phyloP scores from a whole-genome alignment of 2,329 filamentous ascomycete genomes.

The Nemania diffusa region DNA sequence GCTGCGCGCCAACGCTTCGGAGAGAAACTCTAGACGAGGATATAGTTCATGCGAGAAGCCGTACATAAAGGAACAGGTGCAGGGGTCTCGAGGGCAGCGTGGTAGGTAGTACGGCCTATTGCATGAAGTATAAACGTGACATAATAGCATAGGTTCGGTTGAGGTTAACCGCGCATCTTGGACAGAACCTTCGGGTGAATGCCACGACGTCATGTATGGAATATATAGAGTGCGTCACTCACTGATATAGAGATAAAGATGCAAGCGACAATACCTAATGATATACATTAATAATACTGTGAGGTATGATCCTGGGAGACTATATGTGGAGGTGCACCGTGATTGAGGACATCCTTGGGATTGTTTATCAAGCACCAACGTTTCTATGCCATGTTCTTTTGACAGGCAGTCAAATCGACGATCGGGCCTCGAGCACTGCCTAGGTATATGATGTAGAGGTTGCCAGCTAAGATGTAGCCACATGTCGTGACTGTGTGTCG shows the following conservation, averaged over 20 bases:
- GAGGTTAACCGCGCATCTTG: background rate
- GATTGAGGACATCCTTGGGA: background rate
- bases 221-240: background rate
- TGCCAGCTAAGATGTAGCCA: background rate
- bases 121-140: background rate
- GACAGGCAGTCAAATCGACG: background rate
- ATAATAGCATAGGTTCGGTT: background rate
- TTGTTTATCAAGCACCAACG: background rate
- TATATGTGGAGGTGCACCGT: background rate
- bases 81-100: slow-evolving; percentile 13
- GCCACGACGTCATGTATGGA: background rate
- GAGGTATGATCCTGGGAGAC: background rate
- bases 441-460: background rate
- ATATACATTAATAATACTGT: background rate
- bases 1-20: background rate
- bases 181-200: background rate
- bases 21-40: background rate
- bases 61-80: slow-evolving; percentile 2
- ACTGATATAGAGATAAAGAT: background rate
- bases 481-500: background rate
- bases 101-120: background rate
- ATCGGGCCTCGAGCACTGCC: background rate
- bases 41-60: slow-evolving; percentile 23
- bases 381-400: background rate
- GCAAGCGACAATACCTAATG: no score